Percentiles rank a stretch among this genome's conserved stretches.
Conservation (phyloP, 345 rosid genomes). For the Bruguiera sexangula region DNA sequence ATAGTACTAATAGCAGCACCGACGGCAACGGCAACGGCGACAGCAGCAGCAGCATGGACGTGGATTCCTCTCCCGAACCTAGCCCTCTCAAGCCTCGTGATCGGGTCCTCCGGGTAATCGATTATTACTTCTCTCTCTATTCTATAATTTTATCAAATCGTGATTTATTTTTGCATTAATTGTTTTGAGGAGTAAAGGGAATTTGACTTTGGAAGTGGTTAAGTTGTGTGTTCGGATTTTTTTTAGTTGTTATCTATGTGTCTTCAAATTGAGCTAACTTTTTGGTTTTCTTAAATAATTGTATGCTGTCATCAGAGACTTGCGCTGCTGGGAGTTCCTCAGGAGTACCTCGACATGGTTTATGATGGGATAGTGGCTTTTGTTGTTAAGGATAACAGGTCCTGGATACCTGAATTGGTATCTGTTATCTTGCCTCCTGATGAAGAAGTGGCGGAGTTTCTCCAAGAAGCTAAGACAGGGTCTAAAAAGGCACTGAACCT, state of each 20-base stretch:
- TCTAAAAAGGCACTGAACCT: conserved; percentile 28
- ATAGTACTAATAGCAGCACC: too few relatives aligned
- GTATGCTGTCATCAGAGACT: conserved; percentile 50
- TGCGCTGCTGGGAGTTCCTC: conserved; percentile 53
- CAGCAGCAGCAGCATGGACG: conserved; percentile 40
- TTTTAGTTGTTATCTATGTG: too few relatives aligned
- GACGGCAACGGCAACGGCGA: too few relatives aligned
- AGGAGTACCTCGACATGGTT: conserved; percentile 36
- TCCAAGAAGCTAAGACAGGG: conserved; percentile 31
- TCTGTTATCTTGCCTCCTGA: conserved; percentile 61
- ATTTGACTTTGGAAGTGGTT: too few relatives aligned
- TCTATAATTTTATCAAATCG: background rate
- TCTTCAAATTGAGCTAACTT: too few relatives aligned
- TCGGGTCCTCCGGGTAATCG: conserved; percentile 45
- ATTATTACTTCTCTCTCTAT: background rate
- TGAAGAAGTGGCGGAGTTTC: conserved; percentile 48
- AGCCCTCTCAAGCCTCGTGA: conserved; percentile 39
- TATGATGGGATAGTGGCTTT: conserved; percentile 52
- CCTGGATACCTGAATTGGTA: conserved; percentile 44
- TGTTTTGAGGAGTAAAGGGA: too few relatives aligned
- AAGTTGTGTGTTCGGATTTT: too few relatives aligned
- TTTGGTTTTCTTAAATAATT: too few relatives aligned
- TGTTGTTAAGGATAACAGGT: conserved; percentile 39
- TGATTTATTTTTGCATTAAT: too few relatives aligned
- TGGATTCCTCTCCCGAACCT: conserved; percentile 45